phyloP scores from a whole-genome alignment of 2,329 filamentous ascomycete species.

The Venturia aucupariae region DNA sequence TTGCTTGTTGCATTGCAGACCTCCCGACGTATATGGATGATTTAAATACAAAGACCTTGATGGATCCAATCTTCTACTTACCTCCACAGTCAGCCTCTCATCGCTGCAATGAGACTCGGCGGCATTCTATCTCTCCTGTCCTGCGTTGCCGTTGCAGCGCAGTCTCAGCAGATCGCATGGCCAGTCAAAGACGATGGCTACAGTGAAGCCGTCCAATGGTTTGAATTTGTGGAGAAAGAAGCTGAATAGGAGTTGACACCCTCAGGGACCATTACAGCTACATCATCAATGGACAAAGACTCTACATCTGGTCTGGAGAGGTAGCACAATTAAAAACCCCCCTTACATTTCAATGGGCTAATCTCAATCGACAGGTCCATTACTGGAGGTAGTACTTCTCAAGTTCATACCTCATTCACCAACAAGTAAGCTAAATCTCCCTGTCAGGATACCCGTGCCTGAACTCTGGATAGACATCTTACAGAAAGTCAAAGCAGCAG shows the following conservation, averaged over 20 bases:
- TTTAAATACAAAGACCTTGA: neutral
- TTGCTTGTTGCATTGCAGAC: neutral
- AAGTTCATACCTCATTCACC: neutral
- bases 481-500: conserved; percentile 17
- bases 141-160: neutral
- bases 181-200: neutral
- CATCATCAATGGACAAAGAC: conserved; percentile 40
- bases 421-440: conserved; percentile 34
- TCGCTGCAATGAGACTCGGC: neutral
- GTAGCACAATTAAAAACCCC: conserved; percentile 40
- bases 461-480: conserved; percentile 18
- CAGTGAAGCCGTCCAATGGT: neutral
- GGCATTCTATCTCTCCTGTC: neutral
- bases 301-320: conserved; percentile 46
- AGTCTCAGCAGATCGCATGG: neutral
- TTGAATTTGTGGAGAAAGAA: neutral
- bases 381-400: neutral
- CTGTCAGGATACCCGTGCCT: conserved; percentile 16
- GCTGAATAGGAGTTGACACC: neutral
- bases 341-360: conserved; percentile 26
- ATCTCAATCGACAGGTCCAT: neutral
- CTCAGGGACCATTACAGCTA: conserved; percentile 44
- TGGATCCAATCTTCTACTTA: too few relatives aligned
- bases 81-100: neutral
- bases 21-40: neutral